phyloP scores from a whole-genome alignment of 306 rosid species.

The Quercus ilex region DNA sequence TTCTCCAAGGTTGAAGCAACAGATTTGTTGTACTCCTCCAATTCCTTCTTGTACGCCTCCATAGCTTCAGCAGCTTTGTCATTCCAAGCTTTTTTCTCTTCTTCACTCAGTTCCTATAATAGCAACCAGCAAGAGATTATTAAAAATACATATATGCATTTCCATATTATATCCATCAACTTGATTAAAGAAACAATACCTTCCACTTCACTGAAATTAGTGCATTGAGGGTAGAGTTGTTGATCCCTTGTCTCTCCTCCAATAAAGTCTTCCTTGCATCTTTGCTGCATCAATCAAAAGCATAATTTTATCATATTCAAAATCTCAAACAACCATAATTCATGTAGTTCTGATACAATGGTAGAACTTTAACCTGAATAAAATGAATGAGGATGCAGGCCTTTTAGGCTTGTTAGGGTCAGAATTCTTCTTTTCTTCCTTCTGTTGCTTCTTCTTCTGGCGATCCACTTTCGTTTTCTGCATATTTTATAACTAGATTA shows the following conservation, averaged over 20 bases:
- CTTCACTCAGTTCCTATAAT: conserved; percentile 70
- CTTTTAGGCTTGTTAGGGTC: conserved; percentile 93
- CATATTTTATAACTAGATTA: neutral
- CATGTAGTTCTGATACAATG: neutral
- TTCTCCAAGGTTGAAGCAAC: conserved; percentile 25
- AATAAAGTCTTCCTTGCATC: conserved; percentile 63
- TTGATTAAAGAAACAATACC: conserved; percentile 21
- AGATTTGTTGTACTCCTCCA: conserved; percentile 66
- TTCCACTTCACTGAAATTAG: conserved; percentile 82
- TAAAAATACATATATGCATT: neutral
- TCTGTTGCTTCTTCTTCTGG: conserved; percentile 63
- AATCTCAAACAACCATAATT: neutral
- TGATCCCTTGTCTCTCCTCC: conserved; percentile 61
- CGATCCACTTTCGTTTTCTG: conserved; percentile 66
- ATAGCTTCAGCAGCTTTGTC: conserved; percentile 74
- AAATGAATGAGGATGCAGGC: conserved; percentile 71
- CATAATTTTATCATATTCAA: neutral
- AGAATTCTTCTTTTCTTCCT: conserved; percentile 47
- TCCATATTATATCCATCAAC: neutral
- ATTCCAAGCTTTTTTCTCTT: conserved; percentile 62
- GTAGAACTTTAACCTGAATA: conserved; percentile 51
- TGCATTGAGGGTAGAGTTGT: conserved; percentile 48
- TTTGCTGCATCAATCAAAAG: conserved; percentile 36
- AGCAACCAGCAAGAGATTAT: neutral
- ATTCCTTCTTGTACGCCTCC: conserved; percentile 76